These are phyloP conservation scores for Colletotrichum liaoningense DNA, from an alignment of 2,329 filamentous ascomycete species.

Conservation along the genomic window DNA sequence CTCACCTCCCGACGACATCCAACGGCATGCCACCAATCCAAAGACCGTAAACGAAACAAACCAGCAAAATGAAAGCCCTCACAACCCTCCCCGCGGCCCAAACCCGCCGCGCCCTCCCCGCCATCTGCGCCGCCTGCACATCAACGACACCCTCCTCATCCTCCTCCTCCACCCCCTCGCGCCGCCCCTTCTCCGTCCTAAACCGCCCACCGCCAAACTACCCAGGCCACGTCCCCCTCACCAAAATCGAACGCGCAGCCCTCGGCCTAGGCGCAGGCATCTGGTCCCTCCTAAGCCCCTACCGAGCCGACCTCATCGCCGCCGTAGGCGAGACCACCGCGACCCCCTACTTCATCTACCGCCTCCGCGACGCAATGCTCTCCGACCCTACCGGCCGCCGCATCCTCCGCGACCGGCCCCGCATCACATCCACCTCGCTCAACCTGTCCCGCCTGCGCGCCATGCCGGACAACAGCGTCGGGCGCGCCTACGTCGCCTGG, in stretches of 20 bases:
- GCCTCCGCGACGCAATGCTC: slow-evolving; percentile 93
- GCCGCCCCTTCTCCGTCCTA: slow-evolving; percentile 77
- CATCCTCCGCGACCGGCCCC: slow-evolving; percentile 89
- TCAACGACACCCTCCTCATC: slow-evolving; percentile 15
- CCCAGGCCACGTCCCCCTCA: slow-evolving; percentile 91
- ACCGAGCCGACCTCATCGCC: slow-evolving; percentile 91
- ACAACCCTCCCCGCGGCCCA: background rate
- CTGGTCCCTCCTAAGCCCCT: slow-evolving; percentile 77
- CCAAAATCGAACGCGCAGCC: slow-evolving; percentile 77
- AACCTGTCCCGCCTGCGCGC: slow-evolving; percentile 75
- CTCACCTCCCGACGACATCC: background rate
- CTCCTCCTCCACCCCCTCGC: slow-evolving; percentile 26
- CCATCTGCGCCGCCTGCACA: slow-evolving; percentile 35
- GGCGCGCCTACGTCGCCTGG: slow-evolving; percentile 87
- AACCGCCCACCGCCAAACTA: slow-evolving; percentile 90
- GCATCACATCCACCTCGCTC: slow-evolving; percentile 82
- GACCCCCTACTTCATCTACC: slow-evolving; percentile 93
- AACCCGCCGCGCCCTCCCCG: slow-evolving; percentile 22
- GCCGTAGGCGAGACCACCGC: slow-evolving; percentile 94
- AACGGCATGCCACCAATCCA: background rate
- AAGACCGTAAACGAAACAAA: no score
- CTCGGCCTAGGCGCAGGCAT: slow-evolving; percentile 75
- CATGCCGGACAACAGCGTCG: slow-evolving; percentile 80
- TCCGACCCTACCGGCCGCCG: slow-evolving; percentile 83
- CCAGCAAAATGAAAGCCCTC: slow-evolving; percentile 24